Percentiles rank a stretch among this genome's conserved stretches.
These are phyloP conservation scores for Cordyceps cateniannulata DNA, from an alignment of 2,329 filamentous ascomycete species.

Conservation along the genomic window DNA sequence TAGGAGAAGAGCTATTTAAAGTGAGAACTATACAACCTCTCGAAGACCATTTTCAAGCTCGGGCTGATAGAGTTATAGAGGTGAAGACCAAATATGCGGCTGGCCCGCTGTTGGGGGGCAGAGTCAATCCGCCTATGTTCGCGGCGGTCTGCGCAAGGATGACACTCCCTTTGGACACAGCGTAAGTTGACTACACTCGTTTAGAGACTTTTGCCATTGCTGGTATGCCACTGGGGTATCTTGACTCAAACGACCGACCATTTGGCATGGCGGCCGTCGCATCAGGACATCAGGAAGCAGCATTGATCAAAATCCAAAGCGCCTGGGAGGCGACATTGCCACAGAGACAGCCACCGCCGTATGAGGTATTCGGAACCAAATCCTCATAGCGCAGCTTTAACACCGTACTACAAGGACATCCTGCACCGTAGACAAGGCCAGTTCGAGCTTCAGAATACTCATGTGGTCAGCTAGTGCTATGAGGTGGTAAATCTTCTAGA, in stretches of 20 bases:
- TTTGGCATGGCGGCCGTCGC: slow-evolving; percentile 13
- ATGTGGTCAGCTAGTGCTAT: no score
- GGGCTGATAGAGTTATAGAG: slow-evolving; percentile 10
- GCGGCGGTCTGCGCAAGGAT: slow-evolving; percentile 12
- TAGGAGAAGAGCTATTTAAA: slow-evolving; percentile 10
- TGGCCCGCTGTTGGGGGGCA: slow-evolving; percentile 21
- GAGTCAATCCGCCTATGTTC: slow-evolving; percentile 19
- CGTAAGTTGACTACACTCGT: slow-evolving; percentile 7
- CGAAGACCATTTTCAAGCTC: not conserved
- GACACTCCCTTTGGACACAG: slow-evolving; percentile 14
- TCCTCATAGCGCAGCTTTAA: no score
- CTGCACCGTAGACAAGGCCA: not conserved
- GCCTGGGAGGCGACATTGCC: slow-evolving; percentile 15
- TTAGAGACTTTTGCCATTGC: not conserved
- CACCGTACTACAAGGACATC: no score
- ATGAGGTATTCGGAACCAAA: not conserved
- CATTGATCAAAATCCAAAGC: slow-evolving; percentile 12
- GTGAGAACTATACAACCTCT: slow-evolving; percentile 4
- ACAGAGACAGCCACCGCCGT: not conserved
- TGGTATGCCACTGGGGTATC: slow-evolving; percentile 10
- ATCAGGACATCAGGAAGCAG: slow-evolving; percentile 5
- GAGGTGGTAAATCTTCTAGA: no score
- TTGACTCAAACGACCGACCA: slow-evolving; percentile 7
- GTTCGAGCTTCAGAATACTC: not conserved
- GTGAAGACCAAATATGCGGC: slow-evolving; percentile 12